These are phyloP conservation scores for Telopea speciosissima DNA, from an alignment of 177 flowering plant species.

Conservation along the genomic window DNA sequence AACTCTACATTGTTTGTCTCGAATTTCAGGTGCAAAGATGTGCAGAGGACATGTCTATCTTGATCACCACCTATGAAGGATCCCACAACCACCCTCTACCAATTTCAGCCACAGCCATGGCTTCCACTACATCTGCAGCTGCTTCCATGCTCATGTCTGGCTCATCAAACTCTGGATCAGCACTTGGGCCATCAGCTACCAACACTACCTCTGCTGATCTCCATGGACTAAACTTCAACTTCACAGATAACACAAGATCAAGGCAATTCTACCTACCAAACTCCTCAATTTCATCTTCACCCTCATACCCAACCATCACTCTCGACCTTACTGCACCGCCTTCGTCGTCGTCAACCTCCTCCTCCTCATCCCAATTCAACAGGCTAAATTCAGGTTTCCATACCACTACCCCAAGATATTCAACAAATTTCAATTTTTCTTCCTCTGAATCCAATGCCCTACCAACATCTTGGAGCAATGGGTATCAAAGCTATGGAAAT, in stretches of 20 bases:
- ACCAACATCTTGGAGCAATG: slow-evolving; percentile 40
- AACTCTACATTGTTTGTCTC: background rate
- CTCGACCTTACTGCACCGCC: slow-evolving; percentile 65
- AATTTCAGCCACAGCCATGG: slow-evolving; percentile 82
- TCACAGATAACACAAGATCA: slow-evolving; percentile 34
- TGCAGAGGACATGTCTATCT: slow-evolving; percentile 74
- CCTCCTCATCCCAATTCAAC: slow-evolving; percentile 28
- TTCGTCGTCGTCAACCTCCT: slow-evolving; percentile 23
- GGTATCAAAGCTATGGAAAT: slow-evolving; percentile 22
- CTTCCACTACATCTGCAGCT: slow-evolving; percentile 91
- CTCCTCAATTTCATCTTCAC: slow-evolving; percentile 28
- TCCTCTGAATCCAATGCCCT: slow-evolving; percentile 29
- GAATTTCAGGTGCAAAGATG: slow-evolving; percentile 85
- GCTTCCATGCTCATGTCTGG: slow-evolving; percentile 82
- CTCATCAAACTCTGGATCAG: slow-evolving; percentile 39
- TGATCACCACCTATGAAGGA: slow-evolving; percentile 94
- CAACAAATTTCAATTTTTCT: slow-evolving; percentile 43
- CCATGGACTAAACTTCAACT: slow-evolving; percentile 44
- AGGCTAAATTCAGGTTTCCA: slow-evolving; percentile 16
- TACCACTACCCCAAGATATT: slow-evolving; percentile 19
- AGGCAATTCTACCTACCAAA: slow-evolving; percentile 40
- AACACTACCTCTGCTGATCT: slow-evolving; percentile 23
- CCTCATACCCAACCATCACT: slow-evolving; percentile 63
- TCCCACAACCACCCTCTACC: slow-evolving; percentile 87
- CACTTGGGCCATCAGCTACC: slow-evolving; percentile 10